Conservation (phyloP, 352 stramenopile species). For the Phytopythium cucurbitacearum region DNA sequence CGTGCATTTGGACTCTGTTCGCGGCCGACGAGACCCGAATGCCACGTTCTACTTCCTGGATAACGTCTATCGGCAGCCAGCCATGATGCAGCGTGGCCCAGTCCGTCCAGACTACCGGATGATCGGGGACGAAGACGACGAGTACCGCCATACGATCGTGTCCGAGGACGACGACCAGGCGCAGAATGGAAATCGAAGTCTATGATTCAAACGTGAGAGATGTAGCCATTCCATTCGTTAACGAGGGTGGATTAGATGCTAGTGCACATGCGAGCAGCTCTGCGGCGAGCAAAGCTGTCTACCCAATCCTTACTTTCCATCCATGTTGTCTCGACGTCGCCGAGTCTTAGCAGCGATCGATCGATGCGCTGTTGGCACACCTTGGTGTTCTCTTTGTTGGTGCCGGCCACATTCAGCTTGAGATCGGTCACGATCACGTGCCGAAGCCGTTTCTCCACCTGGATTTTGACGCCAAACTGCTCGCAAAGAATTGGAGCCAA, state of each 20-base stretch:
- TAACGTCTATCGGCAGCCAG: conserved; percentile 65
- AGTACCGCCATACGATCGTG: conserved; percentile 24
- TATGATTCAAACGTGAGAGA: background rate
- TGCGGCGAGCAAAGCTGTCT: conserved; percentile 23
- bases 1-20: conserved; percentile 42
- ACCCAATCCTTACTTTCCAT: conserved; percentile 40
- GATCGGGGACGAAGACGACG: conserved; percentile 27
- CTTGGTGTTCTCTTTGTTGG: conserved; percentile 21
- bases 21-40: conserved; percentile 21
- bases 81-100: conserved; percentile 46
- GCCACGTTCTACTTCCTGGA: conserved; percentile 58
- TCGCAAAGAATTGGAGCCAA: conserved; percentile 54
- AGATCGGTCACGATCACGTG: conserved; percentile 66
- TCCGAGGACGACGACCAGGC: conserved; percentile 33
- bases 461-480: conserved; percentile 48
- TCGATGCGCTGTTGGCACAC: conserved; percentile 44
- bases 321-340: conserved; percentile 39
- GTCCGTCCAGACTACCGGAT: conserved; percentile 61
- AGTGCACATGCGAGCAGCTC: conserved; percentile 29
- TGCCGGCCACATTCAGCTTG: conserved; percentile 31
- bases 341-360: conserved; percentile 47
- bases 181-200: background rate
- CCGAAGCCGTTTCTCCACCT: conserved; percentile 53
- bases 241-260: conserved; percentile 9
- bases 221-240: background rate